Base-by-base conservation (phyloP, 2,329 filamentous ascomycete genomes). In the Claviceps arundinis region DNA sequence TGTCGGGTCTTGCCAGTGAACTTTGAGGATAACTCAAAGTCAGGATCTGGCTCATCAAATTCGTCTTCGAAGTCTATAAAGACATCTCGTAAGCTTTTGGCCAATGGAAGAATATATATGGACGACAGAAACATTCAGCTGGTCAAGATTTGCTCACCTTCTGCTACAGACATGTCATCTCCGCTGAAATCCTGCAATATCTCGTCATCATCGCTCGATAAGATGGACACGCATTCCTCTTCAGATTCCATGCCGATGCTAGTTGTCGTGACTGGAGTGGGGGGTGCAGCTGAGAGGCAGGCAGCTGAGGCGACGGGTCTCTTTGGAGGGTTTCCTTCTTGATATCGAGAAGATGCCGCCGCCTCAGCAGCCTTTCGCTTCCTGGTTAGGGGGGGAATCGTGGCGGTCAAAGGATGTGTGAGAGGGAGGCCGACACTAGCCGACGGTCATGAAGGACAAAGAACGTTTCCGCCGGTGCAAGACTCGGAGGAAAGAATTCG, bases 171-270 rank as follows among this genome's bases (percentile, higher is more conserved):
- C 56, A 78, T 69, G 66, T 77, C 83, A 61, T 89, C 87, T 51
- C 88, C 89, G 60, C 86, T 89, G 55, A 86, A 82, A 61, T 89
- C 86, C 56, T 85, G 78, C 67, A 85, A 77, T 55, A 88, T 79
- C 57, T 87, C 84, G 52, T 87, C 84, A 52, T 84, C 82, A 43
- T 84, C 84, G 58, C 62, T 95, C 43, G 87, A 91, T 60, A 84
- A 76, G 64, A 83, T 82, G 61, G 87, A 94, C 78, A 93, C 85
- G 68, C 90, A 90, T 55, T 96, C 91, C 63, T 96, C 89, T 61
- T 97, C 91, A 8, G 90, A 96, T 72, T 95, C 89, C 90, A 96
- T 96, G 57, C 74, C 79, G 67, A 73, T 72, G 50, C 70, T 74
- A 22, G 64, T 64, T n/a, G 67, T 71, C 48, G 79, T 82, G 54